phyloP scores from a whole-genome alignment of 75 land plant species.

The Pseudotsuga menziesii region DNA sequence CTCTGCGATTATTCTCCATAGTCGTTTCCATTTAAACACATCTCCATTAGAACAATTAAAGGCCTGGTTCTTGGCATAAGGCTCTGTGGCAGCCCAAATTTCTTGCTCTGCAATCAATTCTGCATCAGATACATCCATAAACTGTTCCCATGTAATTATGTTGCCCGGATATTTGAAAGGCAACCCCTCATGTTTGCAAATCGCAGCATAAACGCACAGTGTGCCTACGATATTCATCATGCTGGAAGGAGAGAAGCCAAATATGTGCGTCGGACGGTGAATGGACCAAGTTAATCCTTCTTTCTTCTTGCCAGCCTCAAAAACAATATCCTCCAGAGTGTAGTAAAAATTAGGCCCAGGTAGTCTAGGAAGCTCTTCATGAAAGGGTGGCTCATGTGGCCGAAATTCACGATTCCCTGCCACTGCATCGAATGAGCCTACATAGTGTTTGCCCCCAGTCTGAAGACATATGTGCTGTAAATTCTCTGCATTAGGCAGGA shows the following conservation, averaged over 20 bases:
- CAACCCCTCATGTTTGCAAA: slow-evolving; percentile 56
- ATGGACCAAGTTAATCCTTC: slow-evolving; percentile 36
- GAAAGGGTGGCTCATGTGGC: slow-evolving; percentile 58
- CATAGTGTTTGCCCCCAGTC: slow-evolving; percentile 73
- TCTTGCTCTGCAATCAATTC: slow-evolving; percentile 77
- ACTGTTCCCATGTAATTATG: slow-evolving; percentile 48
- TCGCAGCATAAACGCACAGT: slow-evolving; percentile 49
- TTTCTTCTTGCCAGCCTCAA: slow-evolving; percentile 31
- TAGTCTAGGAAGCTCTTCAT: slow-evolving; percentile 63
- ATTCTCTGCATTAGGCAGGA: slow-evolving; percentile 48
- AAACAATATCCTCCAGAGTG: slow-evolving; percentile 50
- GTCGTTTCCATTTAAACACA: slow-evolving; percentile 60
- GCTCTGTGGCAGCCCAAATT: slow-evolving; percentile 75
- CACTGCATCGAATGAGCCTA: slow-evolving; percentile 44
- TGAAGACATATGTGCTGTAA: slow-evolving; percentile 70
- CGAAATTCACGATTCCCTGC: slow-evolving; percentile 11
- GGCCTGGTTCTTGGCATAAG: slow-evolving; percentile 66
- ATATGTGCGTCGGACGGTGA: slow-evolving; percentile 41
- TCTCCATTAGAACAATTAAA: slow-evolving; percentile 77
- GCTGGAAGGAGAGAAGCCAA: slow-evolving; percentile 37
- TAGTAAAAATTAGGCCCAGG: slow-evolving; percentile 63
- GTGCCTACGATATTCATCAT: slow-evolving; percentile 53
- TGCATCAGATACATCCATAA: slow-evolving; percentile 64
- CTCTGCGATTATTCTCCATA: slow-evolving; percentile 69
- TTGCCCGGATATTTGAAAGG: slow-evolving; percentile 55